phyloP scores from a whole-genome alignment of 306 rosid genomes.

The Lathyrus oleraceus region DNA sequence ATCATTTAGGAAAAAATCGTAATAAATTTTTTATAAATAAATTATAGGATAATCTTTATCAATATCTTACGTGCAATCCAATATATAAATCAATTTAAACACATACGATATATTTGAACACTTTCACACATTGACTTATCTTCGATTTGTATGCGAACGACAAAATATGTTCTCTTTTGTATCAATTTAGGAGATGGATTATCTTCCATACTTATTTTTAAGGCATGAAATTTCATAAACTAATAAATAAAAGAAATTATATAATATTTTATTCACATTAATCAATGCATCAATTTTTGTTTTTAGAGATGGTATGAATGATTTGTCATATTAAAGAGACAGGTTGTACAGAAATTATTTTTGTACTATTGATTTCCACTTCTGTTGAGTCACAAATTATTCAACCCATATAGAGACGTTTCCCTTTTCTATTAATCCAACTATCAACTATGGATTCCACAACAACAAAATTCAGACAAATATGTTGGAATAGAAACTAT shows the following conservation, averaged over 20 bases:
- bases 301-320: not conserved
- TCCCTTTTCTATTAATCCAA: not conserved
- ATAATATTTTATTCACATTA: not conserved
- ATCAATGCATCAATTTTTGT: not conserved
- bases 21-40: too few relatives aligned
- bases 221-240: not conserved
- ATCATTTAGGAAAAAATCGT: too few relatives aligned
- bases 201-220: too few relatives aligned
- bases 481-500: not conserved
- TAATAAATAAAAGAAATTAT: not conserved
- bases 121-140: too few relatives aligned
- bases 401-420: not conserved
- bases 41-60: too few relatives aligned
- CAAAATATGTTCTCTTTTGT: too few relatives aligned
- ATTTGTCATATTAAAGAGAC: conserved; percentile 15
- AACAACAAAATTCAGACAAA: not conserved
- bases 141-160: too few relatives aligned
- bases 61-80: too few relatives aligned
- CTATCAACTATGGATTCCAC: not conserved
- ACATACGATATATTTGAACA: too few relatives aligned
- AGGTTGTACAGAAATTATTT: not conserved
- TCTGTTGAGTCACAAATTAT: conserved; percentile 14
- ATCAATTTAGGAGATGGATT: too few relatives aligned
- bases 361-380: not conserved
- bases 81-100: too few relatives aligned